These are phyloP conservation scores for Metarhizium brunneum DNA, from an alignment of 2,329 filamentous ascomycete species.

Conservation along the genomic window DNA sequence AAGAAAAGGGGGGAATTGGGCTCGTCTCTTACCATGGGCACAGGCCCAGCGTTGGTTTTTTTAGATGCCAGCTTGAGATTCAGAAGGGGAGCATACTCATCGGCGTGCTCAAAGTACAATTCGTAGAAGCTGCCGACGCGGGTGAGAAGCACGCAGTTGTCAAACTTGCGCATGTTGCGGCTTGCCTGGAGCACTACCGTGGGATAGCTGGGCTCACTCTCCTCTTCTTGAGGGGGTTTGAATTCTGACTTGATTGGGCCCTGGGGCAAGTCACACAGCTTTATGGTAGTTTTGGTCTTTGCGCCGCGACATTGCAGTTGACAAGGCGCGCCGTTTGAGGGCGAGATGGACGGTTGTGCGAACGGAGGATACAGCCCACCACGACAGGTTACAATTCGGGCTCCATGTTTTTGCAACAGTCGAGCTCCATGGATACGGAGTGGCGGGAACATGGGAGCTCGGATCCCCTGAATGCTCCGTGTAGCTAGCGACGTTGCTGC, in stretches of 20 bases:
- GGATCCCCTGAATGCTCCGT: not conserved
- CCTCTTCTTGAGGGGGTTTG: slow-evolving; percentile 25
- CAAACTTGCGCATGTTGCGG: slow-evolving; percentile 83
- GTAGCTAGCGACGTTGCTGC: not conserved
- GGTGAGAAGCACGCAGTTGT: slow-evolving; percentile 83
- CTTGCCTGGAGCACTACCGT: slow-evolving; percentile 81
- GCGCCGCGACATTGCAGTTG: slow-evolving; percentile 31
- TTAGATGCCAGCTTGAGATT: slow-evolving; percentile 80
- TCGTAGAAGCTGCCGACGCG: slow-evolving; percentile 96
- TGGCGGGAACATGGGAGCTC: slow-evolving; percentile 11
- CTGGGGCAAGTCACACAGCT: slow-evolving; percentile 48
- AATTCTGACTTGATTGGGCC: slow-evolving; percentile 28
- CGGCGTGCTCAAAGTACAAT: slow-evolving; percentile 92
- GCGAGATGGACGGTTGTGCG: not conserved
- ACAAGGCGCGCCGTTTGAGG: not conserved
- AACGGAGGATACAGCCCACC: not conserved
- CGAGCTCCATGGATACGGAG: slow-evolving; percentile 3
- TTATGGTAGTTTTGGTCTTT: slow-evolving; percentile 45
- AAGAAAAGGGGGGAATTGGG: not conserved
- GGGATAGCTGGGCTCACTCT: slow-evolving; percentile 55
- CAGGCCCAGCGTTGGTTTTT: slow-evolving; percentile 66
- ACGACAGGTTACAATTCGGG: not conserved
- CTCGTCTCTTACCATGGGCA: slow-evolving; percentile 63
- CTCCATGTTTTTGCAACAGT: slow-evolving; percentile 1
- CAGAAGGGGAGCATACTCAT: slow-evolving; percentile 75